Conservation (phyloP, 2,329 filamentous ascomycete species). For the Monosporascus sp. region DNA sequence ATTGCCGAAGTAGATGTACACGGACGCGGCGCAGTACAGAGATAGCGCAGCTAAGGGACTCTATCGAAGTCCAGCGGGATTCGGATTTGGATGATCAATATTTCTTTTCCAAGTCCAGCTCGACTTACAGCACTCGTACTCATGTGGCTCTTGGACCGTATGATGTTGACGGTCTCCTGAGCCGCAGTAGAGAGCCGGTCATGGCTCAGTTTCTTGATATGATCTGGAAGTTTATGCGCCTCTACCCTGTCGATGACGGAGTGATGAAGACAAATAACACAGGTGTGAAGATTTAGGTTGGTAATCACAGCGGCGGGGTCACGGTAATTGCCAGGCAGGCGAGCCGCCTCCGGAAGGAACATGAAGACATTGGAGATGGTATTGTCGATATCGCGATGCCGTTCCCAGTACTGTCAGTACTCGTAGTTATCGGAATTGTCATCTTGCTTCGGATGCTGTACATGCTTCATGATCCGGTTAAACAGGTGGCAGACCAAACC, state of each 20-base stretch:
- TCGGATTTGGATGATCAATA: not conserved
- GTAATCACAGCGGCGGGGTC: constrained; percentile 73
- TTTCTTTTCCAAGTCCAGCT: too few relatives aligned
- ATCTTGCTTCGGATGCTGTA: constrained; percentile 64
- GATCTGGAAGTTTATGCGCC: constrained; percentile 58
- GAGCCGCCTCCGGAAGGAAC: constrained; percentile 68
- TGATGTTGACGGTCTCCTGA: constrained; percentile 76
- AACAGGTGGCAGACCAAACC: constrained; percentile 73
- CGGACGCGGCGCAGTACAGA: constrained; percentile 77
- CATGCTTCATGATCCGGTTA: constrained; percentile 73
- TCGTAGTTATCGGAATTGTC: constrained; percentile 70
- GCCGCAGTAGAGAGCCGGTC: constrained; percentile 72
- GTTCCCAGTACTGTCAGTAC: constrained; percentile 76
- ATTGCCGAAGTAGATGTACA: constrained; percentile 66
- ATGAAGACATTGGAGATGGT: constrained; percentile 72
- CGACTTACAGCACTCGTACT: constrained; percentile 59
- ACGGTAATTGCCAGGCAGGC: constrained; percentile 62
- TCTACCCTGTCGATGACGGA: constrained; percentile 80
- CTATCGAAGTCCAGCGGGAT: constrained; percentile 32
- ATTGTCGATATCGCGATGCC: constrained; percentile 78
- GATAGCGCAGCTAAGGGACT: constrained; percentile 76
- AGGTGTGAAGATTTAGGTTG: constrained; percentile 85
- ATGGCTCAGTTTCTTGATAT: constrained; percentile 65
- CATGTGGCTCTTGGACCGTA: constrained; percentile 70
- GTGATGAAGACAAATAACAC: constrained; percentile 83